Percentiles rank a stretch among this genome's conserved stretches.
Evolutionary conservation across 441 rosid genomes (phyloP).

Genomic region (Populus trichocarpa): DNA sequence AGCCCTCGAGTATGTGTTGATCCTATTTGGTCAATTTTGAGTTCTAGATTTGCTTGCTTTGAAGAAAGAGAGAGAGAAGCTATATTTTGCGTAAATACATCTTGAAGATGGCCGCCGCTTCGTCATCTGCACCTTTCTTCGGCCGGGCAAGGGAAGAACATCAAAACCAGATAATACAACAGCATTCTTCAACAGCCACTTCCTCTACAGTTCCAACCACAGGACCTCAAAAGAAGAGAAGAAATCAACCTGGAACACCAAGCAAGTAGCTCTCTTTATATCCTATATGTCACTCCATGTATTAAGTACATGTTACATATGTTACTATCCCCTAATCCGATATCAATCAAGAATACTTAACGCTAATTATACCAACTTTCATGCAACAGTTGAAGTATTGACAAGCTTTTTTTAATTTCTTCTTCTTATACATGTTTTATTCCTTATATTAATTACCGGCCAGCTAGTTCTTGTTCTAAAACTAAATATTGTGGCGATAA

Average conservation of each 20-base stretch:
- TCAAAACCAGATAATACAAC: constrained; percentile 46
- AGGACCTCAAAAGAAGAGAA: constrained; percentile 59
- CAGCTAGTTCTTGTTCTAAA: not conserved
- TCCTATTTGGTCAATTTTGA: constrained; percentile 9
- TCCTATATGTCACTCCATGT: constrained; percentile 3
- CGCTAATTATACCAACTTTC: not conserved
- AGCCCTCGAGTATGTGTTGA: not conserved
- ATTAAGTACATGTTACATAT: not conserved
- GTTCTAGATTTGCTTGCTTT: constrained; percentile 5
- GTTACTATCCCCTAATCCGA: not conserved
- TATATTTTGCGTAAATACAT: not conserved
- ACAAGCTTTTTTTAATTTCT: not conserved
- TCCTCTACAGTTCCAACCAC: constrained; percentile 40
- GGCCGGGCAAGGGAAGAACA: constrained; percentile 49
- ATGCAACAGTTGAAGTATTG: not conserved
- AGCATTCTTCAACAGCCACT: constrained; percentile 40
- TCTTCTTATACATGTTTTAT: not conserved
- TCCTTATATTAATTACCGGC: not conserved
- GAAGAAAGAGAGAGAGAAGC: constrained; percentile 1
- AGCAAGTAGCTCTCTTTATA: constrained; percentile 49
- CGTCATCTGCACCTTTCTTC: constrained; percentile 62
- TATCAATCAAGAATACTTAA: not conserved
- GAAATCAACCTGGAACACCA: constrained; percentile 90
- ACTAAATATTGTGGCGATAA: constrained; percentile 12
- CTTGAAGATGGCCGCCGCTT: constrained; percentile 60